A percentile compares a stretch with the other conserved stretches of the same genome.
These are phyloP conservation scores for Fusarium dimerum DNA, from an alignment of 2,329 filamentous ascomycete species.

Conservation along the genomic window DNA sequence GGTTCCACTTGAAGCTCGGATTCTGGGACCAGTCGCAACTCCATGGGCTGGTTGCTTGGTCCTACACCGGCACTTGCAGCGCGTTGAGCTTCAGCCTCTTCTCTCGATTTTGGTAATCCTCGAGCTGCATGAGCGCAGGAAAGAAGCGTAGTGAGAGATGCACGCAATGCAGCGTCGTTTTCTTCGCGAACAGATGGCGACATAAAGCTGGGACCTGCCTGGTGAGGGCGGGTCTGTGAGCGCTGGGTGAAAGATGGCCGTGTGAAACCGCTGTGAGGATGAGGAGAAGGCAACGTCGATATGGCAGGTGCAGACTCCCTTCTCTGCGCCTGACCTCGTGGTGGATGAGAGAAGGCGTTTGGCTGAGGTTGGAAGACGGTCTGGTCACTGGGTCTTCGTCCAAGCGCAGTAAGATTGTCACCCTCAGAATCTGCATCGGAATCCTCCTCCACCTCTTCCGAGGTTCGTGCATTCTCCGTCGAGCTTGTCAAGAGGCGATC, in stretches of 20 bases:
- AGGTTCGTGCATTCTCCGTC: slow-evolving; percentile 50
- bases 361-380: slow-evolving; percentile 79
- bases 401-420: slow-evolving; percentile 82
- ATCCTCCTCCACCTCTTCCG: slow-evolving; percentile 43
- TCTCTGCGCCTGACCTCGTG: slow-evolving; percentile 50
- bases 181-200: slow-evolving; percentile 79
- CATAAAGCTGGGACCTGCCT: slow-evolving; percentile 60
- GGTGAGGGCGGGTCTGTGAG: slow-evolving; percentile 49
- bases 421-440: slow-evolving; percentile 57
- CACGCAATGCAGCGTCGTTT: slow-evolving; percentile 88
- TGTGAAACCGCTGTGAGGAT: slow-evolving; percentile 52
- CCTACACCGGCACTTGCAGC: slow-evolving; percentile 41
- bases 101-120: slow-evolving; percentile 68
- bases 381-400: slow-evolving; percentile 51
- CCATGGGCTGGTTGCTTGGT: slow-evolving; percentile 55
- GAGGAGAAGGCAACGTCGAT: slow-evolving; percentile 49
- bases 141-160: slow-evolving; percentile 90
- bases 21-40: slow-evolving; percentile 61
- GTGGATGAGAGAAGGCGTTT: slow-evolving; percentile 88
- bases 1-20: slow-evolving; percentile 54
- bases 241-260: slow-evolving; percentile 52
- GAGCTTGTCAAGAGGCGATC: slow-evolving; percentile 66
- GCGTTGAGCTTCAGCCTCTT: slow-evolving; percentile 42
- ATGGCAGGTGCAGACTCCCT: slow-evolving; percentile 47
- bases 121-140: slow-evolving; percentile 93